A percentile compares a stretch with the other conserved stretches of the same genome.
phyloP scores from a whole-genome alignment of 148 eudicot species.

The Rhododendron ovatum region DNA sequence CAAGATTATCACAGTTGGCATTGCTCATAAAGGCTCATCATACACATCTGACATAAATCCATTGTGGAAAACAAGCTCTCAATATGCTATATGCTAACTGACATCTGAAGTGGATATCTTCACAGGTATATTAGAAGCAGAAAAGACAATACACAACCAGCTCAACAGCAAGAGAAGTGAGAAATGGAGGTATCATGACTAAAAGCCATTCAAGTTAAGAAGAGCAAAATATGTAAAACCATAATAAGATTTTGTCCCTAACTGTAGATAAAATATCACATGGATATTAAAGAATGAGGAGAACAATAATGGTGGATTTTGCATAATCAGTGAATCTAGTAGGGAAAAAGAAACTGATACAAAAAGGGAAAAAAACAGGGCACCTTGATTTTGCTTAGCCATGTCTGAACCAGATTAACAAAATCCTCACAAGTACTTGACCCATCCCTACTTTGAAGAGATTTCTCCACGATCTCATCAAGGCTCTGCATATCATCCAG shows the following conservation, averaged over 20 bases:
- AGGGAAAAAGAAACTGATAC: not conserved
- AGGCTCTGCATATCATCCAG: constrained; percentile 59
- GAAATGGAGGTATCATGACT: not conserved
- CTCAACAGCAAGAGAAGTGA: not conserved
- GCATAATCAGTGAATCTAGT: not conserved
- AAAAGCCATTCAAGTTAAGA: not conserved
- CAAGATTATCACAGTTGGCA: not conserved
- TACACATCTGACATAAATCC: not conserved
- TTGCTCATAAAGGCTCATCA: not conserved
- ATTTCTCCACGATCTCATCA: constrained; percentile 84
- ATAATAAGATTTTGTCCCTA: not conserved
- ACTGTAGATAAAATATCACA: not conserved
- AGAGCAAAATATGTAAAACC: not conserved
- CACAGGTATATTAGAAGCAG: constrained; percentile 2
- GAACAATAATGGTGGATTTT: not conserved
- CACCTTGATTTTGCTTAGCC: constrained; percentile 92
- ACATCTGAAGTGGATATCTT: not conserved
- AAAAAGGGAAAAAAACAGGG: constrained; percentile 7
- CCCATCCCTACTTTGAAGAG: constrained; percentile 70
- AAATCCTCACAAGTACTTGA: constrained; percentile 76
- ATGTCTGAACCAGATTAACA: constrained; percentile 66
- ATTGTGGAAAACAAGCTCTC: not conserved
- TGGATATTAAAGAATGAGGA: not conserved
- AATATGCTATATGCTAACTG: not conserved
- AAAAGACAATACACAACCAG: not conserved